phyloP scores from a whole-genome alignment of 805 yeast species.

The Cyberlindnera mycetangii region DNA sequence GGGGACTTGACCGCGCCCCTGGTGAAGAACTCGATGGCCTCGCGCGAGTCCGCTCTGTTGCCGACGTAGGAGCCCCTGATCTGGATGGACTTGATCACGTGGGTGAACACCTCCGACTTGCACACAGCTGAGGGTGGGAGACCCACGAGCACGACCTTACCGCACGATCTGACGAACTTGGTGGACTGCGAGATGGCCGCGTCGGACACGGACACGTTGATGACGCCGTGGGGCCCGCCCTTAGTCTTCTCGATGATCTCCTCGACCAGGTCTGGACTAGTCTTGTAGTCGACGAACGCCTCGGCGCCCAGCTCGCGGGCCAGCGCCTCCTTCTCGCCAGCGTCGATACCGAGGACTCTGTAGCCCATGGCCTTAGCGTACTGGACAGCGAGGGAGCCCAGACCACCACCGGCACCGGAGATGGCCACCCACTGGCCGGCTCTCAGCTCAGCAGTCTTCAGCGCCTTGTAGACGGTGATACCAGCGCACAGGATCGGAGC shows the following conservation, averaged over 20 bases:
- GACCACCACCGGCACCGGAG: constrained; percentile 76
- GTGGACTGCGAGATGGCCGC: constrained; percentile 59
- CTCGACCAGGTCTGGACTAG: constrained; percentile 48
- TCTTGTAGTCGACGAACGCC: constrained; percentile 54
- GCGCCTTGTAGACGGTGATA: constrained; percentile 85
- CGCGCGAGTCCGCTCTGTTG: constrained; percentile 79
- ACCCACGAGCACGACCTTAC: constrained; percentile 70
- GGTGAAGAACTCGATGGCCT: constrained; percentile 67
- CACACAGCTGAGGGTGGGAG: constrained; percentile 76
- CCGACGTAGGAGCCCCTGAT: constrained; percentile 85
- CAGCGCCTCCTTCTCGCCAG: constrained; percentile 50
- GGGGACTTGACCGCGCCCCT: constrained; percentile 67
- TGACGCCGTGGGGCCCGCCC: constrained; percentile 74
- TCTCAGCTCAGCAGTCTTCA: constrained; percentile 65
- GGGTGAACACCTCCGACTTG: constrained; percentile 62
- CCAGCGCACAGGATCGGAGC: constrained; percentile 91
- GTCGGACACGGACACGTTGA: constrained; percentile 68
- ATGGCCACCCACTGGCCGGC: constrained; percentile 74
- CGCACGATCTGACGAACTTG: constrained; percentile 57
- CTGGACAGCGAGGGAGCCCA: constrained; percentile 69
- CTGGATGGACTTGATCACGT: constrained; percentile 66
- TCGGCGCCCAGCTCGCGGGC: constrained; percentile 55
- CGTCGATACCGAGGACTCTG: constrained; percentile 65
- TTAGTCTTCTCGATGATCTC: constrained; percentile 52
- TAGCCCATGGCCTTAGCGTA: constrained; percentile 72